phyloP scores from a whole-genome alignment of 169 alveolate species.

The Cryptosporidium canis region DNA sequence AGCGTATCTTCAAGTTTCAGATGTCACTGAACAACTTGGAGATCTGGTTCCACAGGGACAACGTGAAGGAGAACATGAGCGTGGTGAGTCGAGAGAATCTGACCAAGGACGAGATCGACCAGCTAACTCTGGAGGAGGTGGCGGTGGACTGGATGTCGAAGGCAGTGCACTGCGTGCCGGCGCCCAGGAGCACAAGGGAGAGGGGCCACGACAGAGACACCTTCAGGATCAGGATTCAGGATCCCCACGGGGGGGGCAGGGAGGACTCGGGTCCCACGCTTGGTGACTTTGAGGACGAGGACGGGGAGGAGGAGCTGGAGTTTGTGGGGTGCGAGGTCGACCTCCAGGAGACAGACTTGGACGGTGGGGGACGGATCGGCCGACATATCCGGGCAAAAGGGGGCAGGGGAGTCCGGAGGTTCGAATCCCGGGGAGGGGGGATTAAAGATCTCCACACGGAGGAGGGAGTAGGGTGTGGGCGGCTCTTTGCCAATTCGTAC shows the following conservation, averaged over 20 bases:
- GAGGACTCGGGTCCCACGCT: not conserved
- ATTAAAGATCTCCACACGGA: not conserved
- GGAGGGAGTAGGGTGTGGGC: not conserved
- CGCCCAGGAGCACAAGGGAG: not conserved
- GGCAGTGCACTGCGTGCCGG: constrained; percentile 47
- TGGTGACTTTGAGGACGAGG: not conserved
- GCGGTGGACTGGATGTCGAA: constrained; percentile 66
- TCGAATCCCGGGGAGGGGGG: not conserved
- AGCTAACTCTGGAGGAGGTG: constrained; percentile 54
- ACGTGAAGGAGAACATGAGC: not conserved
- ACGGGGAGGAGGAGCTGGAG: not conserved
- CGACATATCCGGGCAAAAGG: no score
- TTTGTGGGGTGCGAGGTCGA: not conserved
- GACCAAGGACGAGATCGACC: constrained; percentile 8
- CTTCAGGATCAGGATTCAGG: not conserved
- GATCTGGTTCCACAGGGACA: constrained; percentile 65
- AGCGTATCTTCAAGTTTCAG: constrained; percentile 5
- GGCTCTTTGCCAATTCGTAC: constrained; percentile 27
- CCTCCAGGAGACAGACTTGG: no score
- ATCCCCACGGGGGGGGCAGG: not conserved
- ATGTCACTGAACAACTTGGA: constrained; percentile 26
- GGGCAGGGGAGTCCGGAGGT: no score
- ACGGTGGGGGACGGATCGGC: no score
- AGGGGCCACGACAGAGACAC: not conserved
- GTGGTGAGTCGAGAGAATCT: not conserved